A percentile compares a stretch with the other conserved stretches of the same genome.
phyloP scores from a whole-genome alignment of 2,329 filamentous ascomycete genomes.

The Cryphonectria nitschkei region DNA sequence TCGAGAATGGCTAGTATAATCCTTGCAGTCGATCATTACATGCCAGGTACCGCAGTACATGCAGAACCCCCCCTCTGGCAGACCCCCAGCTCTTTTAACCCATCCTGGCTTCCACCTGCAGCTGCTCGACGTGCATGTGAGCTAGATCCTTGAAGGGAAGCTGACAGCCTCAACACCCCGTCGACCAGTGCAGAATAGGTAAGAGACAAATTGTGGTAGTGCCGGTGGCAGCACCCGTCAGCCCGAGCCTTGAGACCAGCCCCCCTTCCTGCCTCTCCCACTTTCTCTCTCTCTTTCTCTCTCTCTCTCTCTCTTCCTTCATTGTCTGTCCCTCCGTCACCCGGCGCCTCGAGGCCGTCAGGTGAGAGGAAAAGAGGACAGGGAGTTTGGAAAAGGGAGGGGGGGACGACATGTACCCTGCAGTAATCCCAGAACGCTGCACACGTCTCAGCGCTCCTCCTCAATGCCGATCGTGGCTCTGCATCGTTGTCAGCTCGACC shows the following conservation, averaged over 20 bases:
- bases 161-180: conserved; percentile 2
- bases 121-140: conserved; percentile 8
- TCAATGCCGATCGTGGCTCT: conserved; percentile 1
- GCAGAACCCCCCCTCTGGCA: not conserved
- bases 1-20: not conserved
- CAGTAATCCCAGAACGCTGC: not conserved
- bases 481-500: conserved; percentile 11
- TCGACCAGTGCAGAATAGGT: conserved; percentile 1
- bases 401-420: conserved; percentile 3
- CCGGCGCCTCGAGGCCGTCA: not conserved
- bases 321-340: not conserved
- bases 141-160: conserved; percentile 19
- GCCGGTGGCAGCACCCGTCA: conserved; percentile 5
- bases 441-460: not conserved
- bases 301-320: too few species aligned
- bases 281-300: too few species aligned
- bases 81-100: not conserved
- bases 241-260: not conserved
- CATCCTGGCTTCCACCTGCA: conserved; percentile 10
- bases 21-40: conserved; percentile 17
- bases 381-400: too few species aligned
- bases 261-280: not conserved
- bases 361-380: not conserved
- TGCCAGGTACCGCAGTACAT: conserved; percentile 4
- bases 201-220: conserved; percentile 4